Evolutionary conservation across 2,329 filamentous ascomycete genomes (phyloP).

Genomic region (Aureobasidium sp.): DNA sequence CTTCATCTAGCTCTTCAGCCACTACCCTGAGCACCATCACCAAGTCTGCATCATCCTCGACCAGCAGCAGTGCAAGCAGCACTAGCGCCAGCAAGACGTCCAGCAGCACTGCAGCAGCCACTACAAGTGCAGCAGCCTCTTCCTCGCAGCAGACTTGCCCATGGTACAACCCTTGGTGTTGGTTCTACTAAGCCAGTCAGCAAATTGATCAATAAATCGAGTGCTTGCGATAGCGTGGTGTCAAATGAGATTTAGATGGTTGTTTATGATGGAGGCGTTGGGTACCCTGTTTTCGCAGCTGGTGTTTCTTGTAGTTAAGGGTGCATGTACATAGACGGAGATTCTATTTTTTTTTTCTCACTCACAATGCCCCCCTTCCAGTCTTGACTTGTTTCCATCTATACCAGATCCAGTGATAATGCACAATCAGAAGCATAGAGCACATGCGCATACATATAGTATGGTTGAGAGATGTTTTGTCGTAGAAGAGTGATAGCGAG

Average conservation of each 20-base stretch:
- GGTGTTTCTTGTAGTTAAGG: background rate
- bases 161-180: background rate
- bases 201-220: background rate
- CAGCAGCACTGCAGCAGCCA: background rate
- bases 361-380: too few relatives aligned
- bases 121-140: background rate
- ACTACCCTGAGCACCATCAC: conserved; percentile 1
- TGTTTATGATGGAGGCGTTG: background rate
- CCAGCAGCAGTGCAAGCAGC: background rate
- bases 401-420: too few relatives aligned
- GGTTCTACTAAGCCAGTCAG: background rate
- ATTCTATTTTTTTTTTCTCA: background rate
- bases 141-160: background rate
- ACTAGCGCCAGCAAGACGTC: background rate
- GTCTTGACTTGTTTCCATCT: too few relatives aligned
- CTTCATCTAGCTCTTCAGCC: conserved; percentile 3
- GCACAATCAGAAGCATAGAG: too few relatives aligned
- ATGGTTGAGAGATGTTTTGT: too few relatives aligned
- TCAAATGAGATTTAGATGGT: background rate
- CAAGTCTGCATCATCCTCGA: conserved; percentile 1
- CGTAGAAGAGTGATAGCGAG: background rate
- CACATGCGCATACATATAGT: too few relatives aligned
- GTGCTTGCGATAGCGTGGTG: background rate
- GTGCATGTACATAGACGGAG: background rate
- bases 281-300: background rate